Evolutionary conservation across 2,329 filamentous ascomycete genomes (phyloP), one percentile per base, ranked within the genome.

Genomic region (Chrysosporium keratinophilum): DNA sequence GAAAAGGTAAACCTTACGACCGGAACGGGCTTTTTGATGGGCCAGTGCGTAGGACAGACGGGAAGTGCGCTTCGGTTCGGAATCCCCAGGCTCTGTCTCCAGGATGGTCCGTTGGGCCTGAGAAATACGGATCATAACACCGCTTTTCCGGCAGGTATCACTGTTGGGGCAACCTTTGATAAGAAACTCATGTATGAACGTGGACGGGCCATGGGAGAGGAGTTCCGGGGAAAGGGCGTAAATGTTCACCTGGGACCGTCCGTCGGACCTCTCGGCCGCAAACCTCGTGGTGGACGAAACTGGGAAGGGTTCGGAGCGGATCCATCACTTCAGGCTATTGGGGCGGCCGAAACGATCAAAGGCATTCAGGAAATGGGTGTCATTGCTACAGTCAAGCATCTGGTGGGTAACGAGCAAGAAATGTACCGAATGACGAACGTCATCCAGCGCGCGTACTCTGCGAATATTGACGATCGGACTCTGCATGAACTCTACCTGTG

Each of bases 1-100:
- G 87, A 90, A 66, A 91, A 90, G 71, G 83, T 84, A 2, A 90
- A 89, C 63, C 76, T 89, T 50, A 88, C 85, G 0, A 79, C 79
- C 1, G 86, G 86, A 2, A 83, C 78, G 1, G 85, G 85, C 1
- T 76, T 83, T 41, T 84, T 76, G 58, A 89, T 88, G 85, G 85
- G 75, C 3, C 81, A 76, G 28, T 93, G 87, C 60, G 83, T 84
- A 19, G 87, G 87, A 39, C 88, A 91, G 62, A 85, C 85, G 0
- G 85, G 86, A 10, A 86, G 83, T 55, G 85, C 82, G 1, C 66
- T 73, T 14, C 78, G 87, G 5, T 76, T 90, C 14, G 84, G 84
- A 1, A 84, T 91, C 57, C 83, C 85, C 1, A 80, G 82, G 59
- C 74, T 89, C 5, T 87, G 84, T 62, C 72, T 87, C 2, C 82